Evolutionary conservation across 495 filamentous ascomycete genomes (phyloP), one percentile per base, ranked within the genome.

Genomic region (Cryomyces antarcticus): DNA sequence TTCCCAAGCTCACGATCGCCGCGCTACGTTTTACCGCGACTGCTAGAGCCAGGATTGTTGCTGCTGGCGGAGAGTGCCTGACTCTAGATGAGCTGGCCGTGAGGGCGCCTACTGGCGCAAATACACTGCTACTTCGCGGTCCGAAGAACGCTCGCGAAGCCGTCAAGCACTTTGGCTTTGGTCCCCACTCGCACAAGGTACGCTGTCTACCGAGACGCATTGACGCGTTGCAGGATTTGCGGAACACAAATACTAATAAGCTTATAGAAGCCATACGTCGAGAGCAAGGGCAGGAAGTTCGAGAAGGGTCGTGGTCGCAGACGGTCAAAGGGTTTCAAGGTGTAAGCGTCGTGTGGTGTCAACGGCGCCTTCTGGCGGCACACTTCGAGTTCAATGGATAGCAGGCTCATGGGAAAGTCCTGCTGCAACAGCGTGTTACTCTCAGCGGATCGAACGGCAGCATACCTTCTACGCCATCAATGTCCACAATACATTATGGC

Each of bases 231-330:
- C 38, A 3, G 17, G 17, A 31, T 31, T 17, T 52, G 28, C 13
- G 17, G 17, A 24, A 24, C 17, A 24, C 17, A 24, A 24, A 24
- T 24, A 24, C 17, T 31, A 41, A 41, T 41, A 17, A 10, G 28
- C 42, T 50, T 52, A 44, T 50, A 84, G 85, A 93, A 93, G 73
- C 92, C 92, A 28, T 87, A 95, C 54, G 76, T 97, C 55, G 75
- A 79, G 64, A 89, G 82, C 73, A 97, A 97, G 78, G 92, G 92
- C 56, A 80, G 92, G 63, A 97, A 97, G 73, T 97, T 96, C 70
- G 89, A 97, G 77, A 71, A 74, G 43, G 89, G 88, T 59, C 87
- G 89, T 86, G 89, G 89, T 60, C 83, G 89, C 63, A 88, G 89
- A 72, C 71, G 84, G 62, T 94, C 86, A 52, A 69, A 77, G 50